Percentiles rank a stretch among this genome's conserved stretches.
Conservation (phyloP, 1,284 basidiomycete genomes). For the Cutaneotrichosporon dermatis region DNA sequence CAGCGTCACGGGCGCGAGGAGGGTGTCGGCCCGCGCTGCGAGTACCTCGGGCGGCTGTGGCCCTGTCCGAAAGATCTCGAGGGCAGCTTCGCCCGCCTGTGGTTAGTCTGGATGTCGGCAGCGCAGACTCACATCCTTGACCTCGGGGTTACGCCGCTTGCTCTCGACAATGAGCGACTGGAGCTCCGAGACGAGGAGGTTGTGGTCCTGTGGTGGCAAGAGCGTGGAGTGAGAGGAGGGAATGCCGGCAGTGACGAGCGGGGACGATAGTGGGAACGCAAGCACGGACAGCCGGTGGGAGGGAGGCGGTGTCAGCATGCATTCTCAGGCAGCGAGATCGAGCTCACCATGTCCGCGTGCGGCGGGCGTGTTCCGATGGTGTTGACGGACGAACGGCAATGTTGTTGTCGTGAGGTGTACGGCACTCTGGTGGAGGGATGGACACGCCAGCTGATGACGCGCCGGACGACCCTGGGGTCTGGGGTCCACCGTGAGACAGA, state of each 20-base stretch:
- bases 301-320: background rate
- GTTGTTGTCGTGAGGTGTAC: too few relatives aligned
- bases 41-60: conserved; percentile 52
- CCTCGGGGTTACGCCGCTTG: conserved; percentile 72
- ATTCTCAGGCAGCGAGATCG: background rate
- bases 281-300: background rate
- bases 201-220: conserved; percentile 41
- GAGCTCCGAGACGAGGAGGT: conserved; percentile 48
- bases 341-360: conserved; percentile 8
- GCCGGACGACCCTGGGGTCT: too few relatives aligned
- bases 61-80: conserved; percentile 70
- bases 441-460: too few relatives aligned
- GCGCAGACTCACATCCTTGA: conserved; percentile 61
- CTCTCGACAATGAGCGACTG: conserved; percentile 74
- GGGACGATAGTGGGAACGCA: too few relatives aligned
- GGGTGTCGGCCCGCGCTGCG: conserved; percentile 68
- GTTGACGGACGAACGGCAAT: background rate
- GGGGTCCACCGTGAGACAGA: too few relatives aligned
- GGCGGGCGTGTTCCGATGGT: background rate
- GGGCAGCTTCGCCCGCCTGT: conserved; percentile 72
- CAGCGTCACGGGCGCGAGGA: conserved; percentile 86
- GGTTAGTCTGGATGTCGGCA: conserved; percentile 2
- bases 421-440: too few relatives aligned
- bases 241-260: too few relatives aligned
- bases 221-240: background rate